These are phyloP conservation scores for Ophiostoma quercus DNA, from an alignment of 2,329 filamentous ascomycete genomes.

Conservation along the genomic window DNA sequence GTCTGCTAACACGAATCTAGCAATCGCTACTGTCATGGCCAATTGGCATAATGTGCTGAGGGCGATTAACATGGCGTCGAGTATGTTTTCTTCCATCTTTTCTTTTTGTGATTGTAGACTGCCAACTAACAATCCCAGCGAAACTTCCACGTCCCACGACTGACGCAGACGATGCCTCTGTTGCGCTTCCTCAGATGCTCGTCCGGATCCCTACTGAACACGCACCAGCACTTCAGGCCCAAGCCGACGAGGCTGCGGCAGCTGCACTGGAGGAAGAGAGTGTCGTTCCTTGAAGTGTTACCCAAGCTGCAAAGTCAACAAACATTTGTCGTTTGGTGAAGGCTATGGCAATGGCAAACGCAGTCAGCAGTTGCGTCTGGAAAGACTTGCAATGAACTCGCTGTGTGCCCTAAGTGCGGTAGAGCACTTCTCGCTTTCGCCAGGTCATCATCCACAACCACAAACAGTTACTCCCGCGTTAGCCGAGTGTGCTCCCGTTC, in stretches of 20 bases:
- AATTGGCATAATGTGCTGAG: constrained; percentile 86
- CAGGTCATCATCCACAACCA: neutral
- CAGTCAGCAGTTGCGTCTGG: neutral
- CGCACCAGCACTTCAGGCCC: constrained; percentile 58
- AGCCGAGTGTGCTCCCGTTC: constrained; percentile 3
- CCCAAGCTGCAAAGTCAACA: neutral
- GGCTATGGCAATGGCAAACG: neutral
- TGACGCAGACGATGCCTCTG: constrained; percentile 35
- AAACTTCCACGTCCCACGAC: constrained; percentile 61
- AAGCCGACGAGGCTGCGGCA: constrained; percentile 49
- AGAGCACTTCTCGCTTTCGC: neutral
- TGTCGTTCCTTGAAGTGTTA: neutral
- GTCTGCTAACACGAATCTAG: constrained; percentile 38
- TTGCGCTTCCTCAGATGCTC: constrained; percentile 70
- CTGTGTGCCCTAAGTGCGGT: neutral
- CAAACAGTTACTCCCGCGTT: neutral
- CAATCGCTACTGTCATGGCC: constrained; percentile 74
- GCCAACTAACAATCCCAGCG: constrained; percentile 40
- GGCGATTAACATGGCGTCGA: constrained; percentile 80
- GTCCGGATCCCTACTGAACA: constrained; percentile 82
- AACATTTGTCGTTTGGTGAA: too few species aligned
- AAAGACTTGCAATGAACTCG: neutral
- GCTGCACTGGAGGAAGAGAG: constrained; percentile 39
- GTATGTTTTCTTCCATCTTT: constrained; percentile 45
- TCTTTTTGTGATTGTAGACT: too few species aligned